Base-by-base conservation (phyloP, 768 basidiomycete genomes). In the Pleurotus pulmonarius region DNA sequence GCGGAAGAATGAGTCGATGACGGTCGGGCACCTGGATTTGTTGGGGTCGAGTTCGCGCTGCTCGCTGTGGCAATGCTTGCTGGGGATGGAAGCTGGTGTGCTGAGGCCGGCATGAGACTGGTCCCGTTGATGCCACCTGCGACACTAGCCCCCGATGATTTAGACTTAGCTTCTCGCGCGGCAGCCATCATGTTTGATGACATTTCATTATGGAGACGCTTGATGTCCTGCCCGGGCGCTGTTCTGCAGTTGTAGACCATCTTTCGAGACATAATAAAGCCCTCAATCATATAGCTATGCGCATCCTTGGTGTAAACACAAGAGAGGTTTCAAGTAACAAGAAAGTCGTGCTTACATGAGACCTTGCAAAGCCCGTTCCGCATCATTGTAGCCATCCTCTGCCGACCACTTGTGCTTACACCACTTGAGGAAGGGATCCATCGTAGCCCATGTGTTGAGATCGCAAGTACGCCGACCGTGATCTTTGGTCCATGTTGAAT, bases 401-500 rank as follows among this genome's bases (percentile, higher is more conserved):
- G 75, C 68, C 45, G 73, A 69, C 81, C 89, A 90, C 64, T 89
- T 87, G 64, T 74, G 74, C 70, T 85, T 88, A 63, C 86, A 88
- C 83, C 86, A 87, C 18, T 70, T 70, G n/a, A 91, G 73, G 61
- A 87, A 90, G 2, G 80, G 83, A 59, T 83, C 79, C 62, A 87
- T 85, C 9, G 86, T 88, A 11, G 72, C 66, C 89, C 89, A 91
- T 15, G 83, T 83, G 49, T 81, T 79, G 43, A 73, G 75, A 64
- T 75, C 77, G 68, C 88, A 90, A 5, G 70, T 63, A 56, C 77
- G 77, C 57, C 76, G 75, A 61, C 74, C 69, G 63, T 84, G 83
- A 59, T 91, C 90, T 64, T 80, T 85, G 69, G 82, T 84, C 92
- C 91, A 94, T 61, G 90, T 78, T 4, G 88, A 81, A 66, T 91